phyloP scores from a whole-genome alignment of 495 filamentous ascomycete species.

The Polyplosphaeria fusca region DNA sequence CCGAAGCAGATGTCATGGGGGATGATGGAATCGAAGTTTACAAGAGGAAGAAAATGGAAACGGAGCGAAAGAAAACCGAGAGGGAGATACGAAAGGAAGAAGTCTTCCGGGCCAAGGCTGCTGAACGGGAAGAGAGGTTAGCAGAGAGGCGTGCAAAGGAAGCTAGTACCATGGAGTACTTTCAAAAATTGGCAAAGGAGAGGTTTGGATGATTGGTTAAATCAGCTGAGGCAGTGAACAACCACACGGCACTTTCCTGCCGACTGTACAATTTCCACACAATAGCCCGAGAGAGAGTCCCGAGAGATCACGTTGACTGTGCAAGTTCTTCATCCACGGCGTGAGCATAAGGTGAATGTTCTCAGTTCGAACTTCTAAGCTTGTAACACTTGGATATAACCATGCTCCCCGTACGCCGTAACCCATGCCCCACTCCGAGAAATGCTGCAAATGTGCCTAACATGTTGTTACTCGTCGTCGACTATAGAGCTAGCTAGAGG shows the following conservation, averaged over 20 bases:
- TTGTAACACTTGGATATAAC: too few relatives aligned
- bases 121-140: conserved; percentile 63
- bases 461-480: conserved; percentile 69
- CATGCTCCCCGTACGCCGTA: too few relatives aligned
- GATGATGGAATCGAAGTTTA: conserved; percentile 56
- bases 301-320: too few relatives aligned
- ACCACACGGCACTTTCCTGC: too few relatives aligned
- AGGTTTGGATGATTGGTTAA: conserved; percentile 52
- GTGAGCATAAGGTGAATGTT: too few relatives aligned
- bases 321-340: too few relatives aligned
- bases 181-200: conserved; percentile 58
- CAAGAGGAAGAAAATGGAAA: conserved; percentile 52
- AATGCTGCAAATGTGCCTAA: not conserved
- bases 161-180: conserved; percentile 63
- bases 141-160: conserved; percentile 56
- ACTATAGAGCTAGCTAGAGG: conserved; percentile 82
- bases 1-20: conserved; percentile 62
- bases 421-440: too few relatives aligned
- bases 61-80: conserved; percentile 62
- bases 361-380: too few relatives aligned
- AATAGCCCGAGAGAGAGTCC: too few relatives aligned
- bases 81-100: conserved; percentile 65
- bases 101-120: conserved; percentile 54
- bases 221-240: not conserved
- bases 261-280: too few relatives aligned